Conservation (phyloP, 2,329 filamentous ascomycete species). For the Dothideomycetes sp. region DNA sequence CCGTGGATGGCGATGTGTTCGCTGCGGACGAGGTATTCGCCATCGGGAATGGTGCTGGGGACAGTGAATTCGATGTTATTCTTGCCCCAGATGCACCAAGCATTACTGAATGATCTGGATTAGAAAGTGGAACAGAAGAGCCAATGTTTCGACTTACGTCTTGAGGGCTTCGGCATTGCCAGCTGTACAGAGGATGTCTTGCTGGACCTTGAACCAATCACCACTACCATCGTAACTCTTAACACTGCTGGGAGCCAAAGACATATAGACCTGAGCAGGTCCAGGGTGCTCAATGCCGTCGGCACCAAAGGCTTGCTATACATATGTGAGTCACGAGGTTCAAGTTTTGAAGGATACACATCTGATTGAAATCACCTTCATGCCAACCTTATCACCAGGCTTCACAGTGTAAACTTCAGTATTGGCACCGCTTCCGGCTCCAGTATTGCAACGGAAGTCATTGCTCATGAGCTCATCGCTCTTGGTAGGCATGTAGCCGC, state of each 20-base stretch:
- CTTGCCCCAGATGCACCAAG: constrained; percentile 12
- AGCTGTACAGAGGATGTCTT: constrained; percentile 11
- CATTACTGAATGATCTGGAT: no score
- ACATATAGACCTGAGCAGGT: constrained; percentile 20
- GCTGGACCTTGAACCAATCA: constrained; percentile 18
- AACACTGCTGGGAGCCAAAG: constrained; percentile 16
- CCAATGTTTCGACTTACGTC: no score
- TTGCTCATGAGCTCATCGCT: constrained; percentile 26
- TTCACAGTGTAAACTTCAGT: constrained; percentile 24
- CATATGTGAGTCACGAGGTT: neutral
- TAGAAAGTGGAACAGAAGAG: no score
- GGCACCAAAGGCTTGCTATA: neutral
- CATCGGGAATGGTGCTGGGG: constrained; percentile 43
- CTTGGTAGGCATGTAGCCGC: constrained; percentile 21
- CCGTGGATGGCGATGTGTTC: constrained; percentile 47
- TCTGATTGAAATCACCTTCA: no score
- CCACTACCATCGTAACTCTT: constrained; percentile 15
- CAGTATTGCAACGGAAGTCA: constrained; percentile 18
- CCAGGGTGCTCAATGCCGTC: constrained; percentile 19
- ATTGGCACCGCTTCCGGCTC: constrained; percentile 22
- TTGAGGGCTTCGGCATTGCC: constrained; percentile 12
- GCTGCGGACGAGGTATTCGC: constrained; percentile 47
- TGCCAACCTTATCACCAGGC: constrained; percentile 17
- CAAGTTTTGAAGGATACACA: no score
- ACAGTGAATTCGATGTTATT: constrained; percentile 27